Base-by-base conservation (phyloP, 2,329 filamentous ascomycete genomes). In the Westerdykella sp. region DNA sequence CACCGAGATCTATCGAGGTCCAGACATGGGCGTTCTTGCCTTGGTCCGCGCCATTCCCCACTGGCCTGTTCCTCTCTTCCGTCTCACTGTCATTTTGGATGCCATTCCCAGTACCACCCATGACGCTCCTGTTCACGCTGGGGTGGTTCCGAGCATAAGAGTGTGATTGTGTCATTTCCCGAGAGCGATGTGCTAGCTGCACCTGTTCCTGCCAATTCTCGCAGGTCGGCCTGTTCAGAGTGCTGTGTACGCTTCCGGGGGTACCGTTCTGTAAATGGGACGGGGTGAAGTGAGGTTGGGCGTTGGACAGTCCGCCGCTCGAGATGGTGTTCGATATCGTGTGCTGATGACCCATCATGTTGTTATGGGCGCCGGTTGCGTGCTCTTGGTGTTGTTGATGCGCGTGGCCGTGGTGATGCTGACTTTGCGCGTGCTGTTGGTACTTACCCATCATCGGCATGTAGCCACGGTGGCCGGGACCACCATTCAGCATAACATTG, bases 1-100 rank as follows among this genome's bases (percentile, higher is more conserved):
- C 93, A 56, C 90, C 93, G 65, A 97, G 84, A 68, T 98, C 93
- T 56, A 98, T 75, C 51, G 90, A 89, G 65, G 87, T 81, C 93
- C 93, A 97, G 59, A 90, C 85, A 66, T 95, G 85, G 51, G 63
- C 71, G 55, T 69, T 65, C 44, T 69, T 60, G 11, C 43, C 57
- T 37, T 66, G 59, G n/a, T 62, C 61, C 21, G 59, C 62, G 34
- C 66, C 54, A 57, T 82, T 81, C 50, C 78, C 75, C 58, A 79
- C 78, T 47, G 85, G 79, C 43, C 85, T 74, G 56, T 84, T 84
- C 56, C 83, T 73, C 53, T 77, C 76, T 51, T 81, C 77, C 47
- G 74, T 71, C 21, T 76, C 65, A 35, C 10, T 35, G 59, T 76
- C 64, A 59, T 70, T 67, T 65, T 73, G 51, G 59, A 68, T 55